Conservation (phyloP, 148 eudicot species). For the Rhododendron molle region DNA sequence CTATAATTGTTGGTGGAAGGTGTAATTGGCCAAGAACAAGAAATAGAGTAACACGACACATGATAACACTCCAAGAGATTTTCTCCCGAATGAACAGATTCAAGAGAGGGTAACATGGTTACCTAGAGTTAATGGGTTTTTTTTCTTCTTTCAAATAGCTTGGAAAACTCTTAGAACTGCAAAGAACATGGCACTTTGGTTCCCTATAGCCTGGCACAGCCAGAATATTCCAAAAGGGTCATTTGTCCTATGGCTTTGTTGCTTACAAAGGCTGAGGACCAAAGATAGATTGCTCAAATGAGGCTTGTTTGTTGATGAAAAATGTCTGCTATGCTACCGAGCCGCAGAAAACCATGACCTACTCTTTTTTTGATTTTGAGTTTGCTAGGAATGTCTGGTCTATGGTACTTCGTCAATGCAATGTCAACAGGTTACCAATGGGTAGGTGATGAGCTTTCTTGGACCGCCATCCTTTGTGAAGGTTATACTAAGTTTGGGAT, state of each 20-base stretch:
- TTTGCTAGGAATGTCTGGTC: not conserved
- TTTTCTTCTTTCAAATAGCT: not conserved
- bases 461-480: not conserved
- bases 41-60: not conserved
- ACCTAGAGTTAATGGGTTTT: not conserved
- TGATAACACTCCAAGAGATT: not conserved
- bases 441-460: not conserved
- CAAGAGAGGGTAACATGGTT: not conserved
- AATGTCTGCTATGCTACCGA: not conserved
- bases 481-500: not conserved
- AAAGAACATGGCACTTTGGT: not conserved
- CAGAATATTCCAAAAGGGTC: not conserved
- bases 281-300: not conserved
- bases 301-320: not conserved
- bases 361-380: not conserved
- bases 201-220: not conserved
- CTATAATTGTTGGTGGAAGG: not conserved
- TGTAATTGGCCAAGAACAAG: not conserved
- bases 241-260: not conserved
- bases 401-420: not conserved
- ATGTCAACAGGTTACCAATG: not conserved
- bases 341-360: not conserved
- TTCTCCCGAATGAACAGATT: not conserved
- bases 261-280: not conserved
- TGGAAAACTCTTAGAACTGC: not conserved